Percentiles rank a stretch among this genome's conserved stretches.
These are phyloP conservation scores for Brassica hybrid DNA, from an alignment of 441 rosid species.

Conservation along the genomic window DNA sequence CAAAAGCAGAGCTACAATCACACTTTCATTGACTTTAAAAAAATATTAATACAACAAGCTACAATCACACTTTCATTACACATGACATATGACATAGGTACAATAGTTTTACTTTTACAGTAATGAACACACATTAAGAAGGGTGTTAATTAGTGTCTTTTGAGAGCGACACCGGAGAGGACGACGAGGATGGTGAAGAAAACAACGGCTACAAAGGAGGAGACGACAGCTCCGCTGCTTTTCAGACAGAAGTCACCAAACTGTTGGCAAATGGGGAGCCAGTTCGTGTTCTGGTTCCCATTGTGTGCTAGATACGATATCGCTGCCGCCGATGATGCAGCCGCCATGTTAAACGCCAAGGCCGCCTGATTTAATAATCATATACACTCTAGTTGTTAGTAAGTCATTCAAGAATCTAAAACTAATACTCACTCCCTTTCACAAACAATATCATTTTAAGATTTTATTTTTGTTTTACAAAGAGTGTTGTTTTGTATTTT, in stretches of 20 bases:
- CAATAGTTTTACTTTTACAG: background rate
- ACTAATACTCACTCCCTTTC: no score
- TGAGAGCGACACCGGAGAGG: conserved; percentile 65
- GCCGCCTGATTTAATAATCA: conserved; percentile 45
- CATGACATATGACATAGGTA: background rate
- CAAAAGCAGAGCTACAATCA: conserved; percentile 26
- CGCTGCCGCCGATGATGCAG: conserved; percentile 68
- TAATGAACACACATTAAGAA: background rate
- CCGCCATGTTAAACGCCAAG: conserved; percentile 57
- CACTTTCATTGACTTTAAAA: conserved; percentile 12
- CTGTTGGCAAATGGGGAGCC: conserved; percentile 48
- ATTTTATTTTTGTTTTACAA: no score
- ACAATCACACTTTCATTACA: no score
- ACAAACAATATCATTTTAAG: no score
- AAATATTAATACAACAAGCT: conserved; percentile 5
- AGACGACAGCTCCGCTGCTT: conserved; percentile 80
- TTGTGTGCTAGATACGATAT: conserved; percentile 81
- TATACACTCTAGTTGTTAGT: background rate
- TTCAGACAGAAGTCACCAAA: conserved; percentile 74
- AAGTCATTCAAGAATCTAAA: no score
- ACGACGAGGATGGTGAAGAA: conserved; percentile 53
- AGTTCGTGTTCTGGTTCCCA: conserved; percentile 77
- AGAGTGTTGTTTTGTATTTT: no score
- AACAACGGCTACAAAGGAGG: conserved; percentile 52
- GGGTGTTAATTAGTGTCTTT: conserved; percentile 14